Evolutionary conservation across 345 rosid species (phyloP).

Genomic region (Gossypium australe): DNA sequence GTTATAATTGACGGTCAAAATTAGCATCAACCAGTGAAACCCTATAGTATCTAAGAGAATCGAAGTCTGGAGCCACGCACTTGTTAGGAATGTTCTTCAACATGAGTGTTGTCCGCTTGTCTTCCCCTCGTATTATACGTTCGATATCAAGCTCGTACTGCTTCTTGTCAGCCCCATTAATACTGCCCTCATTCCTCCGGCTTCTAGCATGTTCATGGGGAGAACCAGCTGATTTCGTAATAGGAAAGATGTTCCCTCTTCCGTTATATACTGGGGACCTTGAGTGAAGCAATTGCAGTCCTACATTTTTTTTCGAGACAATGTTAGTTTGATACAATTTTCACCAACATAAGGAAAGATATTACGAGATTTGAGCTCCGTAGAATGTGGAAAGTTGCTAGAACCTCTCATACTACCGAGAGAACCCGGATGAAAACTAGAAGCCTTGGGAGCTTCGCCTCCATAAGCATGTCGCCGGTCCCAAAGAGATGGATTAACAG

Average conservation of each 20-base stretch:
- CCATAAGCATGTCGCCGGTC: conserved; percentile 41
- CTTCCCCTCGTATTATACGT: conserved; percentile 51
- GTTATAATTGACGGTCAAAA: conserved; percentile 6
- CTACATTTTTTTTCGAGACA: conserved; percentile 25
- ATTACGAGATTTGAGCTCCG: conserved; percentile 35
- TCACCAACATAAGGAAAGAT: conserved; percentile 36
- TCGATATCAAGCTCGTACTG: conserved; percentile 60
- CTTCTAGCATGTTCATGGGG: conserved; percentile 47
- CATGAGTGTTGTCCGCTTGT: conserved; percentile 63
- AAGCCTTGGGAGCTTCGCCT: conserved; percentile 45
- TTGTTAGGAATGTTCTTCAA: conserved; percentile 80
- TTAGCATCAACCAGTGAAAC: background rate
- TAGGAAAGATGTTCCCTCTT: conserved; percentile 35
- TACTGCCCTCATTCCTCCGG: conserved; percentile 48
- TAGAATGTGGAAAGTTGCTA: conserved; percentile 34
- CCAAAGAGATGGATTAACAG: conserved; percentile 45
- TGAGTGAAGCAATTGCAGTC: conserved; percentile 43
- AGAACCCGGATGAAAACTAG: conserved; percentile 47
- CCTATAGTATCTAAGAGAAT: too few species aligned
- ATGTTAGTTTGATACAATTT: conserved; percentile 31
- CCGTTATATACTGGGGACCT: conserved; percentile 36
- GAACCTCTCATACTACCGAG: conserved; percentile 46
- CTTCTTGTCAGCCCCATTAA: conserved; percentile 50
- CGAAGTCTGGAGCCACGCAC: conserved; percentile 27
- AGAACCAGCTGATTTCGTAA: conserved; percentile 33